Evolutionary conservation across 2,329 filamentous ascomycete species (phyloP).

Genomic region (Neurospora sp.): DNA sequence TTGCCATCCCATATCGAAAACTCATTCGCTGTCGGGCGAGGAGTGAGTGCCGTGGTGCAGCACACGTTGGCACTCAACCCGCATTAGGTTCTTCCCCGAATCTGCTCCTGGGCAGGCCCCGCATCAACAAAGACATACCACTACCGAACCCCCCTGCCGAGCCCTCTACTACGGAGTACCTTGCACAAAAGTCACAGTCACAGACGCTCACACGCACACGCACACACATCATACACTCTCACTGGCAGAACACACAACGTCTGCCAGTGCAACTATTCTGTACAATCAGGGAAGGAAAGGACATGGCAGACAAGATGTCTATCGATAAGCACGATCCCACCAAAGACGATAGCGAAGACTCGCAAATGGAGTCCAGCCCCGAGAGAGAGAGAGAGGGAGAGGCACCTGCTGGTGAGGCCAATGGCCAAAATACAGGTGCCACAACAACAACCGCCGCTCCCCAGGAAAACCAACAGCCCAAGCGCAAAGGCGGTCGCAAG

Average conservation of each 20-base stretch:
- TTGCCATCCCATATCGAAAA: neutral
- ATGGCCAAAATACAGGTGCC: constrained; percentile 9
- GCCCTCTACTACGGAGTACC: neutral
- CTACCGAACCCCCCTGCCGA: neutral
- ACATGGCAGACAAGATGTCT: constrained; percentile 59
- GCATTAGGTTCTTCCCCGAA: neutral
- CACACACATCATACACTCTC: constrained; percentile 3
- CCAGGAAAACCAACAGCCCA: constrained; percentile 58
- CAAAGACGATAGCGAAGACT: constrained; percentile 53
- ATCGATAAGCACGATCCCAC: constrained; percentile 49
- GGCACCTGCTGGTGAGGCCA: constrained; percentile 18
- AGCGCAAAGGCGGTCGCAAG: constrained; percentile 95
- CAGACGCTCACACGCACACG: neutral
- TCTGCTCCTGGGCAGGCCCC: neutral
- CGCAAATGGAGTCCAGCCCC: constrained; percentile 44
- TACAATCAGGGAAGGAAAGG: constrained; percentile 23
- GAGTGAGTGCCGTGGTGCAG: neutral
- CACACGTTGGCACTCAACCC: neutral
- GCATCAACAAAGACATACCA: neutral
- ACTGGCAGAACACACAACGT: constrained; percentile 24
- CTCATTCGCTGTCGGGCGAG: neutral
- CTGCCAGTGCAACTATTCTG: constrained; percentile 31
- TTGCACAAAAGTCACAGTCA: neutral
- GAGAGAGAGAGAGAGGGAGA: constrained; percentile 51
- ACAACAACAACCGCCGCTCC: constrained; percentile 17